Conservation (phyloP, 306 rosid genomes). For the Quercus gilva region DNA sequence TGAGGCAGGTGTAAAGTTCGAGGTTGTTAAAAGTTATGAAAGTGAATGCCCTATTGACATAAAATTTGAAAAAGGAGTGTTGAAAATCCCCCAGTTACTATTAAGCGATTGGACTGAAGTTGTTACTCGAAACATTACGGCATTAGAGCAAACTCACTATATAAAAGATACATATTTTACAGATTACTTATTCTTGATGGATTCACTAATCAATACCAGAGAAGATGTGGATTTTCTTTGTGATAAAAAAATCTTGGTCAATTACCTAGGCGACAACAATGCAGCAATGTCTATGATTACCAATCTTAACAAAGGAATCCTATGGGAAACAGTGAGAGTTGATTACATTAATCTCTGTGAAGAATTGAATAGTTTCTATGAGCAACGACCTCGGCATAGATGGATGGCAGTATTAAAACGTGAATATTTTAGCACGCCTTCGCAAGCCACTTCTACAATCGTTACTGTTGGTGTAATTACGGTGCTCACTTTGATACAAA, state of each 20-base stretch:
- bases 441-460: too few species aligned
- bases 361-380: conserved; percentile 14
- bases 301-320: too few species aligned
- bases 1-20: too few species aligned
- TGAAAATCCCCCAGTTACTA: too few species aligned
- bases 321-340: accelerated
- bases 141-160: too few species aligned
- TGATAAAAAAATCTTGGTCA: conserved; percentile 17
- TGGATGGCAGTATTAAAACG: too few species aligned
- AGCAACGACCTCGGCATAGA: not conserved
- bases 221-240: conserved; percentile 22
- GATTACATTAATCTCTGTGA: not conserved
- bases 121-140: accelerated
- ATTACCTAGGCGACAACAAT: conserved; percentile 15
- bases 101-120: accelerated
- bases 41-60: too few species aligned
- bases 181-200: not conserved
- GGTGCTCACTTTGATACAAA: too few species aligned
- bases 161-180: not conserved
- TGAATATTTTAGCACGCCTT: too few species aligned
- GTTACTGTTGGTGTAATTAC: too few species aligned
- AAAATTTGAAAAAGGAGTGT: too few species aligned
- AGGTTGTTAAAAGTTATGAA: too few species aligned
- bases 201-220: not conserved
- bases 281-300: conserved; percentile 1